Base-by-base conservation (phyloP, 805 yeast genomes). In the Lipomyces lipofer region DNA sequence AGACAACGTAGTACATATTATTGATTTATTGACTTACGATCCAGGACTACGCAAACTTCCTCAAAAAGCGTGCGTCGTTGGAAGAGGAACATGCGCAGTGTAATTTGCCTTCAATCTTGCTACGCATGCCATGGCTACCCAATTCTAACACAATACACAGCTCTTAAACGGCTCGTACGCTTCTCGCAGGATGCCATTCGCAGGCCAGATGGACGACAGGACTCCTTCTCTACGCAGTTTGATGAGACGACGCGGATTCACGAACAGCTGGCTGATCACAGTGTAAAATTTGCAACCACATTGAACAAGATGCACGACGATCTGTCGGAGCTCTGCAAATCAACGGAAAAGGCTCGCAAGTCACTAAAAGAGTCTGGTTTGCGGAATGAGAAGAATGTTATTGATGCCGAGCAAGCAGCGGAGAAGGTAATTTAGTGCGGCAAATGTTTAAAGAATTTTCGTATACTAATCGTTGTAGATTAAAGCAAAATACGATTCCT, bases 291-390 rank as follows among this genome's bases (percentile, higher is more conserved):
- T 71, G 86, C 88, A 30, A 83, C 83, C 46, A 90, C 94, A 1
- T 74, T 94, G 65, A 85, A 82, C 62, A 84, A 82, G 35, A 94
- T 94, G 89, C 82, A 84, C 64, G 96, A 88, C 64, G 97, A 94
- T 69, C 73, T 94, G 54, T 70, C 75, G 12, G 84, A 95, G 0
- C 75, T 94, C 58, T 76, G 87, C 15, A 76, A 81, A 17, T 81
- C 89, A 2, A 82, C 90, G 60, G 77, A 87, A 9, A 80, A 86
- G 56, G 75, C 83, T 58, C 78, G 99, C 62, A 94, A 91, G 68
- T 63, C 77, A 30, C 73, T 83, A 50, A 94, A 94, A 69, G 98
- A 94, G 45, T 87, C 86, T 53, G 88, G 90, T 40, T 78, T 81
- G 64, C 77, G 87, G 46, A 80, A 84, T 63, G 99, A 94, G 67